Evolutionary conservation across 2,329 filamentous ascomycete genomes (phyloP), one percentile per base, ranked within the genome.

Genomic region (Zasmidium angulare): DNA sequence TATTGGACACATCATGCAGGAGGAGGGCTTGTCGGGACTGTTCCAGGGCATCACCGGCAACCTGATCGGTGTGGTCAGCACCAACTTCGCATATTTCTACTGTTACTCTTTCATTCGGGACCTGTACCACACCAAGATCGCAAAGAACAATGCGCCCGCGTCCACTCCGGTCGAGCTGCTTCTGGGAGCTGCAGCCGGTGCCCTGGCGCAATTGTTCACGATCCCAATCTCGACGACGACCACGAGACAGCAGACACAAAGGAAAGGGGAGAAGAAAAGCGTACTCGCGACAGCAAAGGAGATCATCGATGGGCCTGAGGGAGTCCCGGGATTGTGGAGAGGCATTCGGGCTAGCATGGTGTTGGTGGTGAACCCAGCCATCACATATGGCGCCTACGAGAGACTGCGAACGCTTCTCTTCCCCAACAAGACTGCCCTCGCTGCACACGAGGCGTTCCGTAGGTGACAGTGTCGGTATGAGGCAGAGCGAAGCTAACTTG

Each of bases 61-160:
- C 3, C 81, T 99, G 19, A 79, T 98, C 53, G 95, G 95, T 55
- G 95, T 99, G 36, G 93, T 92, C 1, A 97, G 93, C 23, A 98
- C 93, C 54, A 99, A 99, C 77, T 99, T 99, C 74, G 95, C 95
- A 70, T 99, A 99, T 79, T 99, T 99, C 75, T 99, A 99, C 80
- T 98, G 93, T 93, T 98, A 98, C 75, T 93, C 91, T 3, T 79
- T 95, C 24, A 91, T 97, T 29, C 87, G 95, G 63, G 86, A 86
- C 17, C 76, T 96, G 20, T 98, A 98, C 75, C 77, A 90, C 66
- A 77, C 79, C 19, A 82, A 81, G 22, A 61, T 71, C 10, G 63
- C 68, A 31, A 69, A 66, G 52, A 60, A 55, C 9, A 63, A 59
- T 23, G 78, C 78, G 66, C 84, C 84, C 66, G 91, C 92, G 1